A percentile compares a stretch with the other conserved stretches of the same genome.
These are phyloP conservation scores for Pichia norvegensis DNA, from an alignment of 1,139 yeast genomes.

Conservation along the genomic window DNA sequence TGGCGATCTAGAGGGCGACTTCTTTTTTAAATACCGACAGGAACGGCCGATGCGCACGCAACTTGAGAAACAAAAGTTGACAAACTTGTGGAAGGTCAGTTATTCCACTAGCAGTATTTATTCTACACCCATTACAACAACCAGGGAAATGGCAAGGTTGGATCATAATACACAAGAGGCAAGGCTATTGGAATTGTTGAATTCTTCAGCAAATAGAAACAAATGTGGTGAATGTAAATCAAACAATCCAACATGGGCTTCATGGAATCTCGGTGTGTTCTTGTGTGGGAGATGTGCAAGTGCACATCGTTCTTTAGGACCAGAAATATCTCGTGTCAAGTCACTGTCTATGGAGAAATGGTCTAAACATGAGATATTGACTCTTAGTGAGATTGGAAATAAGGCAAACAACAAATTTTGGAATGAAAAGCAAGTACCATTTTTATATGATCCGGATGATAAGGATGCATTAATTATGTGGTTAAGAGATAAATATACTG, in stretches of 20 bases:
- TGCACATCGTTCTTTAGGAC: constrained; percentile 68
- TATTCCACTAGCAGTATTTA: no score
- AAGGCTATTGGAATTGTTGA: constrained; percentile 31
- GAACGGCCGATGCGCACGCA: no score
- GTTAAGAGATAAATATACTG: constrained; percentile 49
- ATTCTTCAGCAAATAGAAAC: constrained; percentile 39
- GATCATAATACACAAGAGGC: constrained; percentile 19
- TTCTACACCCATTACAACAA: background rate
- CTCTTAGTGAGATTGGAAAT: constrained; percentile 59
- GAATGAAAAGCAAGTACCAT: constrained; percentile 55
- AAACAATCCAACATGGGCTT: constrained; percentile 52
- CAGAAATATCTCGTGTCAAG: constrained; percentile 66
- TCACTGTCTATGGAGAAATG: constrained; percentile 80
- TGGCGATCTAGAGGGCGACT: no score
- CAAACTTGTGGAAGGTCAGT: no score
- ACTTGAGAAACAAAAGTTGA: no score
- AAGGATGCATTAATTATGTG: constrained; percentile 48
- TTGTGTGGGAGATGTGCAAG: constrained; percentile 77
- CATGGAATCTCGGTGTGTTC: constrained; percentile 49
- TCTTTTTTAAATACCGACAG: no score
- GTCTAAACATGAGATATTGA: constrained; percentile 52
- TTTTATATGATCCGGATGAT: constrained; percentile 64
- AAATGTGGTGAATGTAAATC: constrained; percentile 70
- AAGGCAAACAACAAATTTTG: constrained; percentile 53
- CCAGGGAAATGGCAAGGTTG: constrained; percentile 1